Percentiles rank a stretch among this genome's conserved stretches.
These are phyloP conservation scores for Mycena belliarum DNA, from an alignment of 768 basidiomycete genomes.

Conservation along the genomic window DNA sequence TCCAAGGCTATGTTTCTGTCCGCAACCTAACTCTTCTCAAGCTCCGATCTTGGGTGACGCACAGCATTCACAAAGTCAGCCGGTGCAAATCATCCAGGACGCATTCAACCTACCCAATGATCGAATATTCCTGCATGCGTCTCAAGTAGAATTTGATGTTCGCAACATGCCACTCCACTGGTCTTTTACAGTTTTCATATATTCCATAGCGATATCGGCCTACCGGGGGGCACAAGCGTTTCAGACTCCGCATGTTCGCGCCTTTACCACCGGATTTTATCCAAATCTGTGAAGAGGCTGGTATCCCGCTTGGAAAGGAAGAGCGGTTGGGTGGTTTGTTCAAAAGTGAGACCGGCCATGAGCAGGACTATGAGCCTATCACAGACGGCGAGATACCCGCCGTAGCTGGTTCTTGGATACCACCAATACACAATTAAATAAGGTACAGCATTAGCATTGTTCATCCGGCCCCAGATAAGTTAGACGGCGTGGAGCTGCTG, in stretches of 20 bases:
- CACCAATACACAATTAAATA: slow-evolving; percentile 11
- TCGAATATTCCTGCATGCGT: slow-evolving; percentile 63
- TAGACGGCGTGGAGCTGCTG: not conserved
- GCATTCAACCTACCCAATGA: slow-evolving; percentile 38
- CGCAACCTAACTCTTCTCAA: slow-evolving; percentile 25
- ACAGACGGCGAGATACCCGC: slow-evolving; percentile 35
- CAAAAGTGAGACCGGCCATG: slow-evolving; percentile 2
- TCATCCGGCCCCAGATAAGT: not conserved
- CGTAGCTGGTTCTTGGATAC: slow-evolving; percentile 37
- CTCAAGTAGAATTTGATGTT: slow-evolving; percentile 54
- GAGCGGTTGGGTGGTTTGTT: slow-evolving; percentile 48
- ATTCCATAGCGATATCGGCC: slow-evolving; percentile 49
- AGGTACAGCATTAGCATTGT: not conserved
- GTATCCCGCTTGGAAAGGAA: slow-evolving; percentile 39
- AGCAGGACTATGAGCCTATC: slow-evolving; percentile 43
- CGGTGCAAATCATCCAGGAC: slow-evolving; percentile 28
- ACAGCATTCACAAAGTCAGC: slow-evolving; percentile 43
- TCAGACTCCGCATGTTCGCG: slow-evolving; percentile 54
- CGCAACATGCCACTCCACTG: not conserved
- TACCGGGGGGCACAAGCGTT: slow-evolving; percentile 45
- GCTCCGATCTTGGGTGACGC: slow-evolving; percentile 70
- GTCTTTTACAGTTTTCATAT: not conserved
- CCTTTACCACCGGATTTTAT: slow-evolving; percentile 61
- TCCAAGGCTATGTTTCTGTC: not conserved
- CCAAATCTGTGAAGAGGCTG: slow-evolving; percentile 46